These are phyloP conservation scores for Colletotrichum paranaense DNA, from an alignment of 2,329 filamentous ascomycete species.

Conservation along the genomic window DNA sequence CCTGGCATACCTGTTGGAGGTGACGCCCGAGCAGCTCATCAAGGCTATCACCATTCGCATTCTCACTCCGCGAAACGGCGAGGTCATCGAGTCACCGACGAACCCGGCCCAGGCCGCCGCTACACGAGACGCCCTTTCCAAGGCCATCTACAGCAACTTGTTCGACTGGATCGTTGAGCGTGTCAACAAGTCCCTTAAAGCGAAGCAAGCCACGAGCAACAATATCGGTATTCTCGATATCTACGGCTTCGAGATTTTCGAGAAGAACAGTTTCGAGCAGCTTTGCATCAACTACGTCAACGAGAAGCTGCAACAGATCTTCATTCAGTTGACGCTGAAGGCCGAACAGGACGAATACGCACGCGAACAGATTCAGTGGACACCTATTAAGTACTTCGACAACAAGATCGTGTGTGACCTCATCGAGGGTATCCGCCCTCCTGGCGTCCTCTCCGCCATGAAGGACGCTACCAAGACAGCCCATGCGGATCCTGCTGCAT, in stretches of 20 bases:
- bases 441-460: conserved; percentile 92
- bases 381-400: conserved; percentile 98
- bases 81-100: conserved; percentile 79
- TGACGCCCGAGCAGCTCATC: conserved; percentile 82
- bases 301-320: conserved; percentile 98
- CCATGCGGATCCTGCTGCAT: conserved; percentile 92
- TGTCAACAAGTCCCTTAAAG: conserved; percentile 88
- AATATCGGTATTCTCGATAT: conserved; percentile 98
- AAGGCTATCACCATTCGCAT: conserved; percentile 91
- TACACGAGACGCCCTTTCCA: conserved; percentile 90
- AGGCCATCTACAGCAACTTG: conserved; percentile 96
- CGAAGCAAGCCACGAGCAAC: conserved; percentile 79
- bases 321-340: conserved; percentile 96
- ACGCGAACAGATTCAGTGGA: conserved; percentile 97
- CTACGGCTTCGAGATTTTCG: conserved; percentile 99
- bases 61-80: conserved; percentile 75
- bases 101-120: conserved; percentile 88
- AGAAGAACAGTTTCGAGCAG: conserved; percentile 99
- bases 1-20: conserved; percentile 91
- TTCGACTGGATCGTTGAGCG: conserved; percentile 99
- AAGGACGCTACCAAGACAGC: conserved; percentile 99
- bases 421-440: conserved; percentile 91
- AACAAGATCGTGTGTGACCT: conserved; percentile 99
- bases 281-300: conserved; percentile 99
- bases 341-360: conserved; percentile 98